Percentiles rank a stretch among this genome's conserved stretches.
Conservation (phyloP, 2,329 filamentous ascomycete genomes). For the Xylaria sp. region DNA sequence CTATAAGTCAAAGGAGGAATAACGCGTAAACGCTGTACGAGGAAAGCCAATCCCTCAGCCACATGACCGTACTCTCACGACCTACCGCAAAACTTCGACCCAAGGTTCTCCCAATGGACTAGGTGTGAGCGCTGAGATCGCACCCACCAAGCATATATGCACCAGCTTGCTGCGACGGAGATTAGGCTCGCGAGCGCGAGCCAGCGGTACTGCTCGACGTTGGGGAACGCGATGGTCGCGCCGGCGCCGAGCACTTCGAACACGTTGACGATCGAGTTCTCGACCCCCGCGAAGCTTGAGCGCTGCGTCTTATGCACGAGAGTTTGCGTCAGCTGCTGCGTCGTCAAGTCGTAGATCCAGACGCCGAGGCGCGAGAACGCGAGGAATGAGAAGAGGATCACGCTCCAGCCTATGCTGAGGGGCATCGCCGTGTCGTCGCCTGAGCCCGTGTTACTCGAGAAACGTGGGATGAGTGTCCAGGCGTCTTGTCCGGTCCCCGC, state of each 20-base stretch:
- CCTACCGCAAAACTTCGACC: background rate
- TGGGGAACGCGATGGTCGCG: constrained; percentile 52
- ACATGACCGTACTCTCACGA: background rate
- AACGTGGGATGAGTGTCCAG: constrained; percentile 27
- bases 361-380: constrained; percentile 57
- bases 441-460: background rate
- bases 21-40: background rate
- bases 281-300: constrained; percentile 57
- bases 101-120: constrained; percentile 54
- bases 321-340: constrained; percentile 58
- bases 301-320: constrained; percentile 49
- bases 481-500: constrained; percentile 21
- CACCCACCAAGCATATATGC: constrained; percentile 54
- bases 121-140: constrained; percentile 54
- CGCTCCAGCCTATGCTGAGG: constrained; percentile 45
- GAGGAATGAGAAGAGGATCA: constrained; percentile 55
- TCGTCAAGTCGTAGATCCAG: constrained; percentile 58
- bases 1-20: background rate
- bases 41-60: background rate
- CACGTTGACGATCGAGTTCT: constrained; percentile 54
- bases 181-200: constrained; percentile 53
- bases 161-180: constrained; percentile 49
- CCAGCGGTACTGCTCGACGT: constrained; percentile 54
- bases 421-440: too few relatives aligned
- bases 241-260: constrained; percentile 55